Conservation (phyloP, 129 eudicot genomes). For the Glebionis coronaria region DNA sequence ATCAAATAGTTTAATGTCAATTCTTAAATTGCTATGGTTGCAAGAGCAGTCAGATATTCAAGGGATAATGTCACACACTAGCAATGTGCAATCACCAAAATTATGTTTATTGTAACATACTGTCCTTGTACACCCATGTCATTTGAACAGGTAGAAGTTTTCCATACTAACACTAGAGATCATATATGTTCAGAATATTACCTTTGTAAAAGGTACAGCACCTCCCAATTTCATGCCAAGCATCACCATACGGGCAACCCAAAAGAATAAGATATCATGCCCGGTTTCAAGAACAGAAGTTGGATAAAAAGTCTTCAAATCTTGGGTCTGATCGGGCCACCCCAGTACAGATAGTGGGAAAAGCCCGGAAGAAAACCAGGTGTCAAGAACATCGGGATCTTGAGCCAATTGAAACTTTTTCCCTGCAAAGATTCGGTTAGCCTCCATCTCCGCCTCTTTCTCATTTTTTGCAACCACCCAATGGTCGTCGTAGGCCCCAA, state of each 20-base stretch:
- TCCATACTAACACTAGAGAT: background rate
- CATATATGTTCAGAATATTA: slow-evolving; percentile 17
- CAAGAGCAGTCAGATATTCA: background rate
- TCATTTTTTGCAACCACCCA: slow-evolving; percentile 89
- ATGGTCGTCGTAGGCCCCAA: slow-evolving; percentile 66
- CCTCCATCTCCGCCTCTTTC: slow-evolving; percentile 66
- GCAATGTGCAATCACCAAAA: too few species aligned
- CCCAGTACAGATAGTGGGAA: slow-evolving; percentile 81
- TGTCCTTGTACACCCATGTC: too few species aligned
- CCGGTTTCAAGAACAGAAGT: slow-evolving; percentile 90
- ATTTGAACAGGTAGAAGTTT: too few species aligned
- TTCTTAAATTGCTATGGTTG: background rate
- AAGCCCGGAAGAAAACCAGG: slow-evolving; percentile 88
- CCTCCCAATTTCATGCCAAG: slow-evolving; percentile 83
- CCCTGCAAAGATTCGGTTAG: slow-evolving; percentile 48
- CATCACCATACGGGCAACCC: slow-evolving; percentile 99
- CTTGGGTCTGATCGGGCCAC: slow-evolving; percentile 88
- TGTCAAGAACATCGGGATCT: slow-evolving; percentile 87
- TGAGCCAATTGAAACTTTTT: slow-evolving; percentile 67
- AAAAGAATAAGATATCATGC: slow-evolving; percentile 82
- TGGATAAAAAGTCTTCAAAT: slow-evolving; percentile 71
- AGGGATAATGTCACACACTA: background rate
- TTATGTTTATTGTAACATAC: too few species aligned
- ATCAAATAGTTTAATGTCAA: background rate
- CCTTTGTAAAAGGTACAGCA: slow-evolving; percentile 83